phyloP scores from a whole-genome alignment of 2,329 filamentous ascomycete species.

The Fonsecaea monophora region DNA sequence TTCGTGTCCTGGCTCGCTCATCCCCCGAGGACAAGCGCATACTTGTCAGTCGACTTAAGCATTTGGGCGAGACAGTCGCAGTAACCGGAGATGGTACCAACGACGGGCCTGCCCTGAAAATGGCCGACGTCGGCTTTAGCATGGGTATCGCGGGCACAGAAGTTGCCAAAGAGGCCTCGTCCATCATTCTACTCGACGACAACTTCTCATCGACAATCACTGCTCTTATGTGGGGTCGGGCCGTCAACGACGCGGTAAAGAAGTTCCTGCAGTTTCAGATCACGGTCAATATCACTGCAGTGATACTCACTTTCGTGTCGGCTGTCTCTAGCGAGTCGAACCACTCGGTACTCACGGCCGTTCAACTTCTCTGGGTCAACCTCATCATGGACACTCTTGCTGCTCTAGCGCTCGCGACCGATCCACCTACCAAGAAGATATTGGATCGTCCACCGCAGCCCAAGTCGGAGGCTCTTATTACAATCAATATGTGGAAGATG shows the following conservation, averaged over 20 bases:
- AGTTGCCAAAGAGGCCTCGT: conserved; percentile 72
- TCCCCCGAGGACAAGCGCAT: conserved; percentile 72
- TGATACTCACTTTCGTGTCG: conserved; percentile 84
- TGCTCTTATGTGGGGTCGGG: conserved; percentile 71
- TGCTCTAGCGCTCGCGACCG: conserved; percentile 84
- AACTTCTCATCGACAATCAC: conserved; percentile 71
- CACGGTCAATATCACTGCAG: conserved; percentile 90
- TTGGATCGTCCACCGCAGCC: conserved; percentile 79
- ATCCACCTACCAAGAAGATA: conserved; percentile 83
- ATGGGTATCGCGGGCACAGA: conserved; percentile 73
- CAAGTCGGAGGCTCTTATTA: conserved; percentile 78
- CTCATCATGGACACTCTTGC: conserved; percentile 97
- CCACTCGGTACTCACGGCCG: conserved; percentile 79
- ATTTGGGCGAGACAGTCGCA: conserved; percentile 68
- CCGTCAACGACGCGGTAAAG: conserved; percentile 71
- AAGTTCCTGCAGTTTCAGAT: conserved; percentile 71
- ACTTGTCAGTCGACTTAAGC: conserved; percentile 66
- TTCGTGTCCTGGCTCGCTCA: conserved; percentile 70
- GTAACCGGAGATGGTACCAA: conserved; percentile 72
- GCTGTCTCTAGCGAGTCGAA: conserved; percentile 75
- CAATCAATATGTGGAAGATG: conserved; percentile 98
- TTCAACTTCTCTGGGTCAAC: conserved; percentile 95
- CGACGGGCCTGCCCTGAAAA: conserved; percentile 69
- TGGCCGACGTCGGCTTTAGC: conserved; percentile 71
- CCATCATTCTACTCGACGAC: conserved; percentile 71